A percentile compares a stretch with the other conserved stretches of the same genome.
These are phyloP conservation scores for Psidium friedrichsthalianum DNA, from an alignment of 345 rosid species.

Conservation along the genomic window DNA sequence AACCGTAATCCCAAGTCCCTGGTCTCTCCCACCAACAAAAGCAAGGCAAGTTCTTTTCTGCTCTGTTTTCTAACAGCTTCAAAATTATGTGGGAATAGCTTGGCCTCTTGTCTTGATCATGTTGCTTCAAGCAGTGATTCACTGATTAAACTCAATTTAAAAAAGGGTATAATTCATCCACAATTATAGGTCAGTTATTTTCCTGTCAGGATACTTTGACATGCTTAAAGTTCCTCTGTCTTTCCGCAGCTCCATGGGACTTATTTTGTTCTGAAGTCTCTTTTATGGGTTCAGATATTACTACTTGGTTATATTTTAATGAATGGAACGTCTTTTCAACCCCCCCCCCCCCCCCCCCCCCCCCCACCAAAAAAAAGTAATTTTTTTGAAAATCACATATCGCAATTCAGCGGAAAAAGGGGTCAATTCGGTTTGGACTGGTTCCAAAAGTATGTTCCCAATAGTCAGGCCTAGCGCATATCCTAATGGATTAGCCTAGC, in stretches of 20 bases:
- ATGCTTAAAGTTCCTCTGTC: neutral
- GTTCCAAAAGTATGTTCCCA: neutral
- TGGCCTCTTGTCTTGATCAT: neutral
- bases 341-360: no score
- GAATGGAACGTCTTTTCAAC: neutral
- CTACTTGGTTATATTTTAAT: neutral
- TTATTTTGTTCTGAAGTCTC: neutral
- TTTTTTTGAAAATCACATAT: neutral
- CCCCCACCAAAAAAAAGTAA: neutral
- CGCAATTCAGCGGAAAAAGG: neutral
- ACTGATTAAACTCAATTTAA: neutral
- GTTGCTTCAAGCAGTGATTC: neutral
- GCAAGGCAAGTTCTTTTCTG: constrained; percentile 48
- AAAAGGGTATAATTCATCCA: neutral
- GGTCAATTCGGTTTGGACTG: neutral
- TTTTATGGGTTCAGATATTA: neutral
- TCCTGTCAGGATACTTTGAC: neutral
- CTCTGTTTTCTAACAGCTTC: neutral
- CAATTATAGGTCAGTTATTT: neutral
- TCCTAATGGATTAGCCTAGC: neutral
- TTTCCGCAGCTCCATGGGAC: neutral
- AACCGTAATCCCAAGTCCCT: neutral
- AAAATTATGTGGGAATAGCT: neutral
- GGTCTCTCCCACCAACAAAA: neutral
- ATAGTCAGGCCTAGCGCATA: neutral